Conservation (phyloP, 2,329 filamentous ascomycete species). For the Sarocladium strictum region DNA sequence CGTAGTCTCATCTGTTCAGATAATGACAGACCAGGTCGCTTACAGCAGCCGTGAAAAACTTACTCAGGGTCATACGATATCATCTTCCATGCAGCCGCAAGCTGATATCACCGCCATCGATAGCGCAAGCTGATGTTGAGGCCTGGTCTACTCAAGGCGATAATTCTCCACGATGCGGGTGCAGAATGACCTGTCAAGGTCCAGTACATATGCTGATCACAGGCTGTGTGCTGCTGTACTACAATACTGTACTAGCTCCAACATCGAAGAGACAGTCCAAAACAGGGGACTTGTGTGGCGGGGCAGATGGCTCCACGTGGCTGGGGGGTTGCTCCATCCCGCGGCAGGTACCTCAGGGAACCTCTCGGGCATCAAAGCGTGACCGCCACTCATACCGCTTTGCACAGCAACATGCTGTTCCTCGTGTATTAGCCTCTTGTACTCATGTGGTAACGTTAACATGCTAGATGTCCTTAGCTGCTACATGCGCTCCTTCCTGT, state of each 20-base stretch:
- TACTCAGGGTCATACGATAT: too few species aligned
- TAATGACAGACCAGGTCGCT: too few species aligned
- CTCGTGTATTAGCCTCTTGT: not conserved
- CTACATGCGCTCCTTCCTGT: not conserved
- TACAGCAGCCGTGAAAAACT: too few species aligned
- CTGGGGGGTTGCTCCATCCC: not conserved
- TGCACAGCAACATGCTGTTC: not conserved
- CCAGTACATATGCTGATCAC: not conserved
- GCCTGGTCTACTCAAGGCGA: too few species aligned
- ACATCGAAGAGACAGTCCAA: not conserved
- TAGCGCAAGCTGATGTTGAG: too few species aligned
- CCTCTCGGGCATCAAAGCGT: not conserved
- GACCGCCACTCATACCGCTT: constrained; percentile 4
- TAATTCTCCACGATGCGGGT: not conserved
- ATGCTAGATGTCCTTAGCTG: constrained; percentile 1
- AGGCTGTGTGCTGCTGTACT: not conserved
- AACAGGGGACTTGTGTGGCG: not conserved
- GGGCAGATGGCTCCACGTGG: not conserved
- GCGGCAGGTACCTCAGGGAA: not conserved
- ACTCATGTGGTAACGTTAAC: too few species aligned
- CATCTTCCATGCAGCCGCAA: too few species aligned
- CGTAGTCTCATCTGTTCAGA: too few species aligned
- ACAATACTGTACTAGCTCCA: not conserved
- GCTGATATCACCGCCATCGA: too few species aligned
- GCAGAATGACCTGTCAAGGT: constrained; percentile 2